phyloP scores from a whole-genome alignment of 2,329 filamentous ascomycete species.

The Hypoxylon sp. region DNA sequence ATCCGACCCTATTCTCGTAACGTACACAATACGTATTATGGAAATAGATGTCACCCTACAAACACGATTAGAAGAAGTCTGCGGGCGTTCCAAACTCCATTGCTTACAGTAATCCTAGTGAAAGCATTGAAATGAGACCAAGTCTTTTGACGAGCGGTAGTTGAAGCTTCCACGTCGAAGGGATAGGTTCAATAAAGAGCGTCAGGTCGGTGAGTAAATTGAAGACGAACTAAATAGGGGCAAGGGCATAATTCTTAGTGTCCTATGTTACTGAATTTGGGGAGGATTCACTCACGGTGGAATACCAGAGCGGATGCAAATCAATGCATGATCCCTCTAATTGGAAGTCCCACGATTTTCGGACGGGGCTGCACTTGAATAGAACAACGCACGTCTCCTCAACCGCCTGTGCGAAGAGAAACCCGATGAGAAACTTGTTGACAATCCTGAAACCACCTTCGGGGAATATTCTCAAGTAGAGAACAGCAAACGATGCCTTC shows the following conservation, averaged over 20 bases:
- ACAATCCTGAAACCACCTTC: slow-evolving; percentile 46
- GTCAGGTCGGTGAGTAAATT: slow-evolving; percentile 44
- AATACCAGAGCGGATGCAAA: slow-evolving; percentile 54
- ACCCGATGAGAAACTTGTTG: slow-evolving; percentile 52
- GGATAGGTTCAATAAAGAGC: slow-evolving; percentile 47
- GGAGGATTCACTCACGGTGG: slow-evolving; percentile 49
- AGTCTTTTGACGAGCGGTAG: slow-evolving; percentile 41
- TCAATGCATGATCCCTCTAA: slow-evolving; percentile 49
- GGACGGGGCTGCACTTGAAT: slow-evolving; percentile 51
- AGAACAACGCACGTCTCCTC: slow-evolving; percentile 53
- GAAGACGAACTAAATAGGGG: slow-evolving; percentile 44
- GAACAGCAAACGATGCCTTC: slow-evolving; percentile 54
- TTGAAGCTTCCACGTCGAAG: slow-evolving; percentile 45
- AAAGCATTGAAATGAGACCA: slow-evolving; percentile 41
- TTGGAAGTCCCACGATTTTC: slow-evolving; percentile 49
- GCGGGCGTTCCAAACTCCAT: not conserved
- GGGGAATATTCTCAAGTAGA: slow-evolving; percentile 55
- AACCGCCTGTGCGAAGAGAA: slow-evolving; percentile 51
- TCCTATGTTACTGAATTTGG: not conserved
- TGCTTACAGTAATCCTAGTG: slow-evolving; percentile 46
- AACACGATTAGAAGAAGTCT: slow-evolving; percentile 12
- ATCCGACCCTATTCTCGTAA: slow-evolving; percentile 26
- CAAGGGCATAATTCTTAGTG: slow-evolving; percentile 1
- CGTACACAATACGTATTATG: slow-evolving; percentile 43
- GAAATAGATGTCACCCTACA: slow-evolving; percentile 43